Base-by-base conservation (phyloP, 768 basidiomycete genomes). In the Amanita inopinata region DNA sequence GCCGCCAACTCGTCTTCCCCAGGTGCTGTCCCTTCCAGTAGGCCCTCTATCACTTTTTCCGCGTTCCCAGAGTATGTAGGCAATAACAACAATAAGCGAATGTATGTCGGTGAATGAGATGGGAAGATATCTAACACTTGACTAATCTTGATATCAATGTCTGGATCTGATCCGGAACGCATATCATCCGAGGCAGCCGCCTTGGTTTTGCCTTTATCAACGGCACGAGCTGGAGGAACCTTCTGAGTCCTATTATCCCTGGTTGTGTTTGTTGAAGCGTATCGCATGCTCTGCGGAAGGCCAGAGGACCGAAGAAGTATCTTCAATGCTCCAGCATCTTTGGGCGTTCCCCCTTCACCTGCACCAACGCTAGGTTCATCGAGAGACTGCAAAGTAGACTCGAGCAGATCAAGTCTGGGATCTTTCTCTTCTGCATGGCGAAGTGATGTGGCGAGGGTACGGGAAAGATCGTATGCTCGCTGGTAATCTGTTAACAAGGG, bases 111-210 rank as follows among this genome's bases (percentile, higher is more conserved):
- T 0, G 71, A 57, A 19, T 74, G 62, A 32, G 85, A 72, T 0
- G 87, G 83, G 25, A 92, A 64, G 47, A 91, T 76, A 49, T 87
- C 87, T 9, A 85, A 67, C 8, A 91, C 77, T 51, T 88, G 81
- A 0, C 73, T 65, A 19, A 84, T 64, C 38, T 79, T 72, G 17
- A 71, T 40, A 41, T 83, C 78, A 14, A 82, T 54, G 48, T 69
- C 69, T 15, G 61, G 58, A n/a, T 37, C 43, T 8, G 12, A 15
- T 8, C 5, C 14, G 42, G n/a, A n/a, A n/a, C n/a, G n/a, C n/a
- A n/a, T n/a, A n/a, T 75, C 67, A 14, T 56, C 49, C 11, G 50
- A 41, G n/a, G 42, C 32, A 34, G 36, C 22, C 3, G 52, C 61
- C 51, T 63, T 73, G 33, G 53, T 62, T 57, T 78, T 77, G 1